Base-by-base conservation (phyloP, 345 rosid genomes). In the Trapa bicornis region DNA sequence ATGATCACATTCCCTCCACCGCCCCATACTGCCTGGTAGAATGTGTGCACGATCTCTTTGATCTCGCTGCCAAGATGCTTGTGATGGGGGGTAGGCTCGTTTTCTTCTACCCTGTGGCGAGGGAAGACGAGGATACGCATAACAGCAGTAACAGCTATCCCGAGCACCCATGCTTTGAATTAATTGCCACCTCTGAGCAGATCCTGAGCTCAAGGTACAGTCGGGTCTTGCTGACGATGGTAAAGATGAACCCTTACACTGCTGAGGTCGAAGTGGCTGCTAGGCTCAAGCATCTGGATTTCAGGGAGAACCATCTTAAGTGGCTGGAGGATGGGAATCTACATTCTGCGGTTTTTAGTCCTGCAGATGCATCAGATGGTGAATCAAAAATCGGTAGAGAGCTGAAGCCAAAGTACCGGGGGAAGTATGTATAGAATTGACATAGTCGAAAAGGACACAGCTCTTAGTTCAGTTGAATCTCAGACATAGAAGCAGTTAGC, bases 321-420 rank as follows among this genome's bases (percentile, higher is more conserved):
- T 91, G 95, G 96, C 65, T 91, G 72, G 91, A 89, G 77, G 89
- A 94, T 32, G 93, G 96, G 67, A 94, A 83, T 73, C 89, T 91
- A 39, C 96, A 86, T 78, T 87, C 99, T 61, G 85, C 89, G 35
- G 87, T 94, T 39, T 91, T 94, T 64, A 80, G 77, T 72, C 90
- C 89, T 0, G 74, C 79, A 6, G 90, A 86, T 75, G 67, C 73
- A 3, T 69, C 78, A 45, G 68, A 54, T 9, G 68, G 58, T 0
- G 87, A 88, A 66, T 58, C 83, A 64, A 84, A 79, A 70, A 8
- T 67, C 2, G 75, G 68, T 12, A 87, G 80, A 82, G 97, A 90
- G 47, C 76, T 77, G 41, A 89, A 86, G 75, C 88, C 83, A 11
- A 93, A 93, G 71, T 88, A 93, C 57, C 81, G 96, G 77, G 98